phyloP scores from a whole-genome alignment of 2,329 filamentous ascomycete genomes.

The Botrytis pseudocinerea region DNA sequence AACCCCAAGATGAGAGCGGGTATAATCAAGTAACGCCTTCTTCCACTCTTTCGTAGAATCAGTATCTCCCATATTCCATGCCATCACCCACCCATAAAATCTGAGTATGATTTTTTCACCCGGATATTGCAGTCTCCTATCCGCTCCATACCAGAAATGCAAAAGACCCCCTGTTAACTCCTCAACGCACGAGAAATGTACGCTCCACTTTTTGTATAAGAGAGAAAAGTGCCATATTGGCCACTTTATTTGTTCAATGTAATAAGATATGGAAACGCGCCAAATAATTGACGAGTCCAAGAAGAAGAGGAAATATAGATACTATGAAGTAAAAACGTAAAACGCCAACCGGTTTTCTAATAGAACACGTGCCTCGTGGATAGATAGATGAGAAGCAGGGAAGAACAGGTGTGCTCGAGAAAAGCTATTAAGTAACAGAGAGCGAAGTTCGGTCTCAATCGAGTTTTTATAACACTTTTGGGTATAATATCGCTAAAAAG shows the following conservation, averaged over 20 bases:
- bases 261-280: neutral
- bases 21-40: slow-evolving; percentile 20
- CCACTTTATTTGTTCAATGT: neutral
- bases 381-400: neutral
- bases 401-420: neutral
- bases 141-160: slow-evolving; percentile 16
- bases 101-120: neutral
- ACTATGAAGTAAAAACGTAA: neutral
- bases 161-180: slow-evolving; percentile 5
- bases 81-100: slow-evolving; percentile 6
- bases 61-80: slow-evolving; percentile 14
- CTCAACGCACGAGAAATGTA: slow-evolving; percentile 15
- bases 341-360: slow-evolving; percentile 15
- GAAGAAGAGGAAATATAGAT: slow-evolving; percentile 8
- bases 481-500: neutral
- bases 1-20: slow-evolving; percentile 16
- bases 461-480: neutral
- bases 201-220: slow-evolving; percentile 14
- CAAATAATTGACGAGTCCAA: neutral
- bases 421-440: neutral
- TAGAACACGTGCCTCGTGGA: slow-evolving; percentile 4
- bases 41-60: slow-evolving; percentile 13
- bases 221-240: neutral
- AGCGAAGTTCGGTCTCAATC: neutral
- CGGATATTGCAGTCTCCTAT: slow-evolving; percentile 2